Evolutionary conservation across 2,329 filamentous ascomycete genomes (phyloP), one percentile per base, ranked within the genome.

Genomic region (Botrytis tulipae): DNA sequence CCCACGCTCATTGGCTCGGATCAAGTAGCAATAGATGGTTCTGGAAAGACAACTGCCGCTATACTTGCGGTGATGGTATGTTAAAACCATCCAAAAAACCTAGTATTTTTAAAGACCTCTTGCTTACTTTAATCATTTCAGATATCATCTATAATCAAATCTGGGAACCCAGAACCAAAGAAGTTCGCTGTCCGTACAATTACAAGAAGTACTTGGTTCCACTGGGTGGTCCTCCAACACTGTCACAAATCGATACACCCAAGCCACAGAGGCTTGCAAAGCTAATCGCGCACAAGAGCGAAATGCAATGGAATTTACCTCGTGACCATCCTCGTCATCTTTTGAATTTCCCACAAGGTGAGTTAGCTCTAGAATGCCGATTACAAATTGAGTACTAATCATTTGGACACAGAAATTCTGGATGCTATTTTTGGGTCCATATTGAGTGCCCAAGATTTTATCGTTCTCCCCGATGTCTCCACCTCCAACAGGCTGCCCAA

Each of bases 321-420:
- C 5, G 25, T 3, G 35, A 59, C 3, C 35, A 69, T 59, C 48
- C 5, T 4, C 35, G 35, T 20, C 66, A 69, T 44, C 22, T 69
- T 1, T 40, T 69, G 1, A 59, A 59, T n/a, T 69, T 69, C 5
- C 48, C 66, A 6, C 46, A 42, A 54, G 66, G 66, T 59, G 44
- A 1, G 0, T 6, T 40, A 25, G 2, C 18, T 14, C 1, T 37
- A 14, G 10, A 3, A n/a, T 18, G 18, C 12, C 20, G 18, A 18
- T 42, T 12, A 0, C 29, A 42, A 14, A 37, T 8, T 44, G 48
- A 8, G 10, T 6, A 25, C 44, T 51, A 35, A 51, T 37, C 16
- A 20, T 22, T 4, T 16, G 8, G 6, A 29, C 14, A 14, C 22
- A 67, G 65, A 67, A 67, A 67, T 51, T 22, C 12, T 67, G 3